phyloP scores from a whole-genome alignment of 2,329 filamentous ascomycete genomes.

The Aspergillus flavus region DNA sequence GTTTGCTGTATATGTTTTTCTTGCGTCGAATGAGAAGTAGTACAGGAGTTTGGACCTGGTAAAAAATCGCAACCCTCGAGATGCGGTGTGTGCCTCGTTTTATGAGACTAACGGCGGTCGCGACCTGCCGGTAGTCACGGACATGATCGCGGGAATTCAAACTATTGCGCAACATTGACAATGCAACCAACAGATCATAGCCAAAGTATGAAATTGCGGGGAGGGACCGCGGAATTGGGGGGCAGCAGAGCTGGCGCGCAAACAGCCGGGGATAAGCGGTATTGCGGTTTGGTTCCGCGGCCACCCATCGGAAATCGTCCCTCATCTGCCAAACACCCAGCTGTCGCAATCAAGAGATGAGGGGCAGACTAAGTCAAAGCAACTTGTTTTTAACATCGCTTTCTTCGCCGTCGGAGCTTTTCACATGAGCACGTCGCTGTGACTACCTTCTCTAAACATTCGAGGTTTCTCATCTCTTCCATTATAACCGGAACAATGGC shows the following conservation, averaged over 20 bases:
- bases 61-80: neutral
- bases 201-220: neutral
- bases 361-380: neutral
- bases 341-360: neutral
- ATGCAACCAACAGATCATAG: neutral
- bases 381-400: slow-evolving; percentile 10
- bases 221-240: slow-evolving; percentile 3
- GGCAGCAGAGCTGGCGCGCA: slow-evolving; percentile 13
- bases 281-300: slow-evolving; percentile 15
- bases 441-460: neutral
- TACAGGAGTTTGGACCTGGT: neutral
- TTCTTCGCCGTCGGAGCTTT: neutral
- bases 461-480: neutral
- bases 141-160: slow-evolving; percentile 11
- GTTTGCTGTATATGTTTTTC: neutral
- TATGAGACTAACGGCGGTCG: neutral
- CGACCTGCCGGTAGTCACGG: neutral
- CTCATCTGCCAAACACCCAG: neutral
- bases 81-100: neutral
- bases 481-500: slow-evolving; percentile 32
- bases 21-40: neutral
- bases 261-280: slow-evolving; percentile 24
- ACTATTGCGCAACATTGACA: neutral
- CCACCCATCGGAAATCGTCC: slow-evolving; percentile 6
- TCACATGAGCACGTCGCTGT: neutral